Conservation (phyloP, 768 basidiomycete genomes). For the Lentinus tigrinus region DNA sequence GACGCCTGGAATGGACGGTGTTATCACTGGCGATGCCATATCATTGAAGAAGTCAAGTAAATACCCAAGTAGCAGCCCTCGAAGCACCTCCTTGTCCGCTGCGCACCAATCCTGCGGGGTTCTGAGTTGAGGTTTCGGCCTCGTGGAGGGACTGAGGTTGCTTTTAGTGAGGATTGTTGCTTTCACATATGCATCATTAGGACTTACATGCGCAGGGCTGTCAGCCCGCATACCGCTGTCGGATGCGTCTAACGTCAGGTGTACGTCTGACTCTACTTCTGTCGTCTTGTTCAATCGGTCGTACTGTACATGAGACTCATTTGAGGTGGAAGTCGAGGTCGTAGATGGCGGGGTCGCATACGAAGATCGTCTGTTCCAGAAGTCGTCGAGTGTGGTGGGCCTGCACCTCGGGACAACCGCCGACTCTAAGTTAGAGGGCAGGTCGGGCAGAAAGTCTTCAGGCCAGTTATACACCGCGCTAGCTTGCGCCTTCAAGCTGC, state of each 20-base stretch:
- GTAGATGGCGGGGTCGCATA: not conserved
- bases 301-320: not conserved
- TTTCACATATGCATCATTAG: too few species aligned
- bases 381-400: not conserved
- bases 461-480: slow-evolving; percentile 53
- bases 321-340: not conserved
- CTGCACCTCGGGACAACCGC: not conserved
- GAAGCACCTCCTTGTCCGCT: too few species aligned
- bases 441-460: slow-evolving; percentile 32
- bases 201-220: too few species aligned
- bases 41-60: not conserved
- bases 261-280: too few species aligned
- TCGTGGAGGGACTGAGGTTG: too few species aligned
- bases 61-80: not conserved
- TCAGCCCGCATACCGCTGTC: too few species aligned
- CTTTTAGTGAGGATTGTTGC: too few species aligned
- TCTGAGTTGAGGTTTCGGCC: too few species aligned
- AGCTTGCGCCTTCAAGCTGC: slow-evolving; percentile 53
- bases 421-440: not conserved
- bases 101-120: too few species aligned
- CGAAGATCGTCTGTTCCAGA: not conserved
- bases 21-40: not conserved
- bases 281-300: not conserved
- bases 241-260: too few species aligned
- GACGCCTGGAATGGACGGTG: not conserved